Evolutionary conservation across 345 rosid species (phyloP).

Genomic region (Sisymbrium altissimum): DNA sequence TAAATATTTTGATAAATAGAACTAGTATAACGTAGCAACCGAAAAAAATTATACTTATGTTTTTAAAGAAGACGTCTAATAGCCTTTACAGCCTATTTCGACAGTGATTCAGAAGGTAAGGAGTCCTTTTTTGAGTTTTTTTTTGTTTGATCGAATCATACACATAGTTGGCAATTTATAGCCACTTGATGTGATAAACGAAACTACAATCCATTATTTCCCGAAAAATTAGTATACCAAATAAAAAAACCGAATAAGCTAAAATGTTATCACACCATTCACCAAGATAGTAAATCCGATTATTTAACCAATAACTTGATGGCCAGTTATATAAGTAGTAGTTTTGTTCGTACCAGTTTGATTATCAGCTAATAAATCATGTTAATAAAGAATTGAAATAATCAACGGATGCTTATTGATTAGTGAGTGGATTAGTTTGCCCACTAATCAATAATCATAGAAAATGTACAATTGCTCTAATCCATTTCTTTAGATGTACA

Average conservation of each 20-base stretch:
- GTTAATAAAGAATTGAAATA: background rate
- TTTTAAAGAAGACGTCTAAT: constrained; percentile 3
- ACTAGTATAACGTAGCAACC: background rate
- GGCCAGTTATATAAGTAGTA: background rate
- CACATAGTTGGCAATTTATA: constrained; percentile 15
- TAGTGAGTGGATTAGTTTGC: background rate
- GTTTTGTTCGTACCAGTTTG: background rate
- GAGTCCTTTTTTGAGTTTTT: background rate
- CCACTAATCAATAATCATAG: background rate
- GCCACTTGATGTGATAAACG: constrained; percentile 1
- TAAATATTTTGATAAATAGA: constrained; percentile 7
- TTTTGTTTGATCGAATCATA: background rate
- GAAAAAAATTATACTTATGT: background rate
- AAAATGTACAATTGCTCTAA: background rate
- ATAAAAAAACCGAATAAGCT: background rate
- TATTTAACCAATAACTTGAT: background rate
- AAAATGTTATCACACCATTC: background rate
- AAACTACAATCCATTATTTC: background rate
- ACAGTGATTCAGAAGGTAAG: constrained; percentile 24
- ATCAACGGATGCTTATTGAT: background rate
- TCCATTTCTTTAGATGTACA: background rate
- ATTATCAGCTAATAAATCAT: background rate
- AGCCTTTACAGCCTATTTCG: constrained; percentile 26
- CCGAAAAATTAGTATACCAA: background rate
- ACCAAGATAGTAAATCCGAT: background rate